Evolutionary conservation across 2,329 filamentous ascomycete genomes (phyloP), one percentile per base, ranked within the genome.

Genomic region (Pseudocercospora cruenta): DNA sequence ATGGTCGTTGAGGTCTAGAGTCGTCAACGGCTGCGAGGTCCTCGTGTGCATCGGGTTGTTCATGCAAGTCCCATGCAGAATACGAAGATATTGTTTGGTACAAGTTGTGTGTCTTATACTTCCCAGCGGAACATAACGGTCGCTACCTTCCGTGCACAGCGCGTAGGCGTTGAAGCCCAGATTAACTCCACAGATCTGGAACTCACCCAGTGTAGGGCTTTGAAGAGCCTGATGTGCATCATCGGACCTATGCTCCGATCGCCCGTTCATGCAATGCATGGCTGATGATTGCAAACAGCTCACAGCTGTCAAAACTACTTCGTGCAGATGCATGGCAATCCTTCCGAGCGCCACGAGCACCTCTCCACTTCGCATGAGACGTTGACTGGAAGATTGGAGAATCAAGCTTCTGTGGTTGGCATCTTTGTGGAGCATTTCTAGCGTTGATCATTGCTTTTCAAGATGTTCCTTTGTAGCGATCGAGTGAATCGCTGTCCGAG

Each of bases 371-470:
- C 12, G 12, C 19, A 5, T 22, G 12, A 19, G 24, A 22, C 19
- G 22, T 12, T 53, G 49, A 24, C 19, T 53, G 49, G 49, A 53
- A 14, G n/a, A 24, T 24, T 53, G 12, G 14, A 26, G 49, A 54
- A 54, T 24, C 49, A 54, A 54, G 49, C 49, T 54, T 54, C 49
- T 54, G 49, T 54, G 49, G 49, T 54, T 54, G 49, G 49, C 49
- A 24, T 4, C 9, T 24, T 26, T 54, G 19, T 28, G 10, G 24
- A 54, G 49, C 49, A 21, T 49, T 22, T 49, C 21, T 8, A 24
- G 19, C 49, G 19, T 24, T 16, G 49, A 24, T 54, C 22, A 24
- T 54, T 10, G 6, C 14, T 24, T 54, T 28, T 54, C 6, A 28
- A 24, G 49, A 36, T 14, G 12, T 3, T 36, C 33, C 33, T 16